Base-by-base conservation (phyloP, 225 moss, liverwort and hornwort genomes). In the Takakia lepidozioides region DNA sequence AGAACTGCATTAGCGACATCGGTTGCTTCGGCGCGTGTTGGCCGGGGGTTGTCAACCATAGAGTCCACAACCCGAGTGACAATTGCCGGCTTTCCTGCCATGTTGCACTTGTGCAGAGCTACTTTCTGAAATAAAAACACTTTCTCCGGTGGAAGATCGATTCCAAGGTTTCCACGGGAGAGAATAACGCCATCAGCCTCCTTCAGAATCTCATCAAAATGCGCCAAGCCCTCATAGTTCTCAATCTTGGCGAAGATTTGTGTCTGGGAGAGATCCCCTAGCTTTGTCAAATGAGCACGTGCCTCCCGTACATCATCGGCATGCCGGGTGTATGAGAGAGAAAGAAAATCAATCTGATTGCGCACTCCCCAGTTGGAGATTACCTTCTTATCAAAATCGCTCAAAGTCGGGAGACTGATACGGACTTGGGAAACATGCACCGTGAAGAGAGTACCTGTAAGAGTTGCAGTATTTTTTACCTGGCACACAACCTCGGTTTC, bases 231-330 rank as follows among this genome's bases (percentile, higher is more conserved):
- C 66, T 86, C 83, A 27, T 66, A 48, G 25, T 86, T 89, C 46
- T 95, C 93, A 20, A 95, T 95, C 60, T 95, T 89, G 6, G 93
- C 93, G 24, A 80, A 93, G 14, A 93, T 71, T 15, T 89, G 93
- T 10, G 86, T 80, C 54, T 89, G 86, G 11, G 78, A 77, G 0
- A 93, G 60, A 51, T 89, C 86, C 8, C 93, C 84, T 25, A 93
- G 67, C 15, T 82, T 95, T 27, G 60, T 59, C 1, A 90, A 10
- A 42, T 84, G 82, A 3, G 63, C 48, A 0, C 95, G 70, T 0
- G 84, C 82, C 29, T 71, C 49, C 0, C 75, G 74, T 0, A 95
- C 84, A 48, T 95, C 93, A 10, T 95, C 86, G 0, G 82, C 93
- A 47, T 80, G 82, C 3, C 93, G 78, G 0, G 89, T 84, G 1